These are phyloP conservation scores for Suhomyces wounanorum DNA, from an alignment of 1,139 yeast species.

Conservation along the genomic window DNA sequence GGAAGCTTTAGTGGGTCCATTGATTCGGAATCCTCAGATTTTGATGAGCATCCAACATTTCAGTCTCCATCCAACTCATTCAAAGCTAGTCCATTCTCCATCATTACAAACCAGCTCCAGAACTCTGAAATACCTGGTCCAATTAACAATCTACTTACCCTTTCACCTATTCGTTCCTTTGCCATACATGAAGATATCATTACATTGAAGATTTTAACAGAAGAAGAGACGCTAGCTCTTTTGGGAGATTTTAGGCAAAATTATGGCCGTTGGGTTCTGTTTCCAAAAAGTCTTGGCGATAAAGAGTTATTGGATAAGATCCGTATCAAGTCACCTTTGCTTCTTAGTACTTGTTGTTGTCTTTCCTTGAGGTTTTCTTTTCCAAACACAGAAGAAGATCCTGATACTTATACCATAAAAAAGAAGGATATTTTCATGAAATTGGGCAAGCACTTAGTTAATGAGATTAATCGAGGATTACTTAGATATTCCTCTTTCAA, in stretches of 20 bases:
- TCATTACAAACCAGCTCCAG: slow-evolving; percentile 40
- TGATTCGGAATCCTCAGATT: background rate
- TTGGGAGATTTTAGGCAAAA: slow-evolving; percentile 62
- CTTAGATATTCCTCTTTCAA: slow-evolving; percentile 30
- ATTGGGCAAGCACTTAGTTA: slow-evolving; percentile 32
- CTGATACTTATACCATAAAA: slow-evolving; percentile 21
- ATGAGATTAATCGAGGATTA: slow-evolving; percentile 49
- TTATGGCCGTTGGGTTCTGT: slow-evolving; percentile 78
- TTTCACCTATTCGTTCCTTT: slow-evolving; percentile 17
- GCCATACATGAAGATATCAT: slow-evolving; percentile 43
- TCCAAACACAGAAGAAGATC: slow-evolving; percentile 24
- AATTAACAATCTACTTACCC: slow-evolving; percentile 41
- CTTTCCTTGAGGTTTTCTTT: slow-evolving; percentile 55
- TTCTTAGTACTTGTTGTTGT: slow-evolving; percentile 67
- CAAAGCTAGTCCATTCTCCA: slow-evolving; percentile 52
- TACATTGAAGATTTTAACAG: slow-evolving; percentile 49
- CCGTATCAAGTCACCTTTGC: slow-evolving; percentile 56
- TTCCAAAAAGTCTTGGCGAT: slow-evolving; percentile 58
- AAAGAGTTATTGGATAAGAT: slow-evolving; percentile 54
- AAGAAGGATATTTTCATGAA: slow-evolving; percentile 26
- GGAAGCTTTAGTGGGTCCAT: background rate
- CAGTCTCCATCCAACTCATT: slow-evolving; percentile 45
- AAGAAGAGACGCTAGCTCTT: slow-evolving; percentile 50
- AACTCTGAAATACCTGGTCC: slow-evolving; percentile 42
- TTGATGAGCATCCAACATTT: slow-evolving; percentile 27